Base-by-base conservation (phyloP, 164 flowering plant species). In the Tetracentron sinense region DNA sequence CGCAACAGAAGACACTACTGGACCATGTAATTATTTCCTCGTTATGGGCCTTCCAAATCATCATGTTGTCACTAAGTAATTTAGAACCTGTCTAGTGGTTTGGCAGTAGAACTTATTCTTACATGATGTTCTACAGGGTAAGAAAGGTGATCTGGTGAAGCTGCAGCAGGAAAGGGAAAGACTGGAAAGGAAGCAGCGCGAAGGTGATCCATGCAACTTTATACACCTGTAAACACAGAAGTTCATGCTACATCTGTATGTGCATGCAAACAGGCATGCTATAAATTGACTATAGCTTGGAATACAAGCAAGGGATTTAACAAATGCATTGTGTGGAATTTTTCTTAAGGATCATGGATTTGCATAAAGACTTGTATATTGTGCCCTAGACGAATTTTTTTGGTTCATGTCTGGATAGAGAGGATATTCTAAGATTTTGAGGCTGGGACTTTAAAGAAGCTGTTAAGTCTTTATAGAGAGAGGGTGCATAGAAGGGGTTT, bases 101-200 rank as follows among this genome's bases (percentile, higher is more conserved):
- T 52, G 15, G 38, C 6, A 15, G 21, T 1, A 28, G 10, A 33
- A 38, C 42, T 26, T 42, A 7, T 14, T 17, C 51, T 38, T 62
- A 57, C 22, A 49, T 65, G 46, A 7, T 58, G 20, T 26, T 3
- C 20, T 68, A 11, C 57, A 89, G 96, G 85, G 82, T 63, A 81
- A 78, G 63, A 84, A 72, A 74, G 63, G 56, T 62, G 95, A 89
- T 75, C 82, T 79, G 19, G 50, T 63, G 8, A 82, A 73, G 72
- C 53, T 83, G 78, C 79, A 80, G 69, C 77, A 52, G 60, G 88
- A 85, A 61, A 89, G 66, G 64, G 90, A 80, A 55, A 74, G 69
- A 73, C 68, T 92, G 61, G 87, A 88, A 68, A 85, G 69, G 70
- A 72, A 74, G 74, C 86, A 86, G 55, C 84, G 50, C 14, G 86